A percentile compares a stretch with the other conserved stretches of the same genome.
Conservation (phyloP, 305 asterid genomes). For the Caryopteris hybrid region DNA sequence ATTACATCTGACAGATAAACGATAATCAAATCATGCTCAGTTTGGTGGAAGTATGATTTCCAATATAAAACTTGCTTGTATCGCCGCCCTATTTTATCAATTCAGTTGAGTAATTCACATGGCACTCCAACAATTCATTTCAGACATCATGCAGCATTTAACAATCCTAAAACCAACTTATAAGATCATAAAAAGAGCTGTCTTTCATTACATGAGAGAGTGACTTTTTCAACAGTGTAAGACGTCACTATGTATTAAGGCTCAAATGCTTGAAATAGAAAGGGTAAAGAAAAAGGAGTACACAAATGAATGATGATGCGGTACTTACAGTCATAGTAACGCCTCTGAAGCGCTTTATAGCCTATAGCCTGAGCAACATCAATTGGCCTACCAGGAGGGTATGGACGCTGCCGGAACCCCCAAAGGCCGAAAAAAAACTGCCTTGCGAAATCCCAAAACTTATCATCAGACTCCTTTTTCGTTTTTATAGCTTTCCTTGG, state of each 20-base stretch:
- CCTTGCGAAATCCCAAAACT: conserved; percentile 93
- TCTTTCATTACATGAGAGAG: background rate
- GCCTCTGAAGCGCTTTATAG: conserved; percentile 72
- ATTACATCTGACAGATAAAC: background rate
- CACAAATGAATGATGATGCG: background rate
- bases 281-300: no score
- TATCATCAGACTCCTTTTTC: conserved; percentile 59
- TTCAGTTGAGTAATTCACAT: background rate
- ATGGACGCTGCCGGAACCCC: conserved; percentile 93
- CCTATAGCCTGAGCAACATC: conserved; percentile 96
- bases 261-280: background rate
- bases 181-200: background rate
- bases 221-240: no score
- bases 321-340: conserved; percentile 84
- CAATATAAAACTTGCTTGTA: background rate
- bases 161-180: background rate
- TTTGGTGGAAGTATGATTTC: conserved; percentile 6
- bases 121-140: background rate
- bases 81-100: background rate
- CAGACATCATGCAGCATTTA: background rate
- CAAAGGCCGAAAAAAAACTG: conserved; percentile 98
- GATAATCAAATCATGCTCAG: background rate
- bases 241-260: background rate
- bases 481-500: conserved; percentile 85
- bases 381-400: conserved; percentile 88